phyloP scores from a whole-genome alignment of 2,329 filamentous ascomycete species.

The Lasiodiplodia sp. region DNA sequence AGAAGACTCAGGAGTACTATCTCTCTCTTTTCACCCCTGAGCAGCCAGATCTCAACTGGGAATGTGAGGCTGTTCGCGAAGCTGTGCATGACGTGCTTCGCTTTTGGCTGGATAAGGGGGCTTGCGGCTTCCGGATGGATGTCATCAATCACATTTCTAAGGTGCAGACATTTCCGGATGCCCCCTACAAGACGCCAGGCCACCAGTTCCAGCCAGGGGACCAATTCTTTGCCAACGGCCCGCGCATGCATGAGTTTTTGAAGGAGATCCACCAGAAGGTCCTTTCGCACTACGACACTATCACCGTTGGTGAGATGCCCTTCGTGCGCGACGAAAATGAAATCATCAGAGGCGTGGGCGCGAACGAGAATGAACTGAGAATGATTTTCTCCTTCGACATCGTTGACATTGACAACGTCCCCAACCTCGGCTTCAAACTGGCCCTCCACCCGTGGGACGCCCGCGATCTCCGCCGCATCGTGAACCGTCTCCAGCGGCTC shows the following conservation, averaged over 20 bases:
- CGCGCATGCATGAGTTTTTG: constrained; percentile 65
- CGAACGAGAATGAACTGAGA: constrained; percentile 51
- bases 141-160: constrained; percentile 60
- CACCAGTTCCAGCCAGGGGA: constrained; percentile 56
- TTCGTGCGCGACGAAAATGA: constrained; percentile 55
- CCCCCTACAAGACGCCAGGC: constrained; percentile 49
- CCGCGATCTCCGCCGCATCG: constrained; percentile 42
- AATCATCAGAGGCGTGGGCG: constrained; percentile 52
- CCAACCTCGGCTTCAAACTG: constrained; percentile 45
- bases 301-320: constrained; percentile 69
- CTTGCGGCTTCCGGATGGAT: constrained; percentile 57
- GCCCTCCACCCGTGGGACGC: constrained; percentile 44
- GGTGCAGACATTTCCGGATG: constrained; percentile 51
- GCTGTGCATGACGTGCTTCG: constrained; percentile 56
- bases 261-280: constrained; percentile 61
- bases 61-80: constrained; percentile 52
- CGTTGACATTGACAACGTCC: constrained; percentile 49
- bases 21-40: constrained; percentile 55
- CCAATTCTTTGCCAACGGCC: constrained; percentile 64
- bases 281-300: constrained; percentile 63
- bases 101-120: constrained; percentile 58
- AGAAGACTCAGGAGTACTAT: constrained; percentile 56
- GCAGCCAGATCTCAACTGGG: constrained; percentile 59
- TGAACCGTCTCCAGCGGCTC: constrained; percentile 42
- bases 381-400: constrained; percentile 60